Base-by-base conservation (phyloP, 257 asterid species). In the Verbena officinalis region DNA sequence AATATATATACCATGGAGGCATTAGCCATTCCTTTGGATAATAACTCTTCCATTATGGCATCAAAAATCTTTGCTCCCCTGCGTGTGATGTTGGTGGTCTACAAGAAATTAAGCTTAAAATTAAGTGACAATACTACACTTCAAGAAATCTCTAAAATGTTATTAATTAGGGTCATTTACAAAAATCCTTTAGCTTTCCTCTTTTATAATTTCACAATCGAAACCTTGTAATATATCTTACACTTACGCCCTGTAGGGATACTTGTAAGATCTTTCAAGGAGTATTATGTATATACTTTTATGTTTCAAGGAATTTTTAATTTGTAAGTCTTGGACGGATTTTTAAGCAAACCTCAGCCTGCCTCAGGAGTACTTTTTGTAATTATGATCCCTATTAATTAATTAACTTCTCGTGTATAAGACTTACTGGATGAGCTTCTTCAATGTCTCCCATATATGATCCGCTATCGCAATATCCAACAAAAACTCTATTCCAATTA, bases 41-140 rank as follows among this genome's bases (percentile, higher is more conserved):
- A 43, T 34, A 80, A 30, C 2, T 74, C 80, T 0, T 74, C 50
- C 11, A 74, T 19, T 17, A 73, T 49, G 2, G 72, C 78, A 2
- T 52, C 38, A 24, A 75, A 77, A 61, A 81, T 65, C 71, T 83
- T 75, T 15, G 77, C 75, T 8, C 86, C 85, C 43, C 82, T 73
- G 11, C 22, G 20, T 31, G 8, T 51, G 27, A 16, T 5, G 4
- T 23, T 36, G 13, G 54, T 3, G 33, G 33, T 5, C 33, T 27
- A 27, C 33, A 27, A 15, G 55, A 45, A 38, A 2, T 10, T n/a
- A 6, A 12, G 9, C 22, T 23, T 8, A 4, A 9, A 21, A 20
- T 8, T 55, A 20, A 20, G 44, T 50, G 9, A 2, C n/a, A 7
- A 2, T 33, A 30, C 4, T 12, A 27, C 33, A 2, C 33, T 27